Evolutionary conservation across 148 eudicot genomes (phyloP).

Genomic region (Dysphania ambrosioides): DNA sequence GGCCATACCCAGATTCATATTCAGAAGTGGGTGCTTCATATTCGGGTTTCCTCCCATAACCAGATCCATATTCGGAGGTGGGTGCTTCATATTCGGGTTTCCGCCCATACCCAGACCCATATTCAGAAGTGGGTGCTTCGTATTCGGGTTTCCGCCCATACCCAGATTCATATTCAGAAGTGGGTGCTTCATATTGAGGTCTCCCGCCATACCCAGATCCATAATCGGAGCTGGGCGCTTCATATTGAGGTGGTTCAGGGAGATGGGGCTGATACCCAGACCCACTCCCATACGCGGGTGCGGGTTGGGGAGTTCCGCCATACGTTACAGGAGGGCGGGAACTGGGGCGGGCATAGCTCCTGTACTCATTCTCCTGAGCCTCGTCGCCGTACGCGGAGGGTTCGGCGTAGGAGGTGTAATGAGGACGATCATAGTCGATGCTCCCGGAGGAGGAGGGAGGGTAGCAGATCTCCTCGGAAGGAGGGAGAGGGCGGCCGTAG

Average conservation of each 20-base stretch:
- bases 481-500: slow-evolving; percentile 78
- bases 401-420: slow-evolving; percentile 57
- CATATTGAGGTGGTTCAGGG: slow-evolving; percentile 16
- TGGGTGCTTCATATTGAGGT: slow-evolving; percentile 9
- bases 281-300: slow-evolving; percentile 17
- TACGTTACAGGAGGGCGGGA: slow-evolving; percentile 31
- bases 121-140: no score
- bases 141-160: no score
- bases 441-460: slow-evolving; percentile 41
- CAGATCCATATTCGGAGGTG: slow-evolving; percentile 6
- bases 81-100: slow-evolving; percentile 15
- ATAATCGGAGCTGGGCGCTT: slow-evolving; percentile 6
- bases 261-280: slow-evolving; percentile 23
- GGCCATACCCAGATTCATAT: slow-evolving; percentile 29
- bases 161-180: no score
- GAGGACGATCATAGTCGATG: slow-evolving; percentile 64
- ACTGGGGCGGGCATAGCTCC: slow-evolving; percentile 61
- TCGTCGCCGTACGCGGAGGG: slow-evolving; percentile 69
- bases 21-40: slow-evolving; percentile 10
- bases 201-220: slow-evolving; percentile 29
- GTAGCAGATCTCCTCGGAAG: slow-evolving; percentile 76
- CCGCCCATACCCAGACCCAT: slow-evolving; percentile 29
- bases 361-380: slow-evolving; percentile 72
- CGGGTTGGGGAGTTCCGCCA: slow-evolving; percentile 10
- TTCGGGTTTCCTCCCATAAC: slow-evolving; percentile 25